Evolutionary conservation across 2,329 filamentous ascomycete genomes (phyloP), one percentile per base, ranked within the genome.

Genomic region (Neonectria magnoliae): DNA sequence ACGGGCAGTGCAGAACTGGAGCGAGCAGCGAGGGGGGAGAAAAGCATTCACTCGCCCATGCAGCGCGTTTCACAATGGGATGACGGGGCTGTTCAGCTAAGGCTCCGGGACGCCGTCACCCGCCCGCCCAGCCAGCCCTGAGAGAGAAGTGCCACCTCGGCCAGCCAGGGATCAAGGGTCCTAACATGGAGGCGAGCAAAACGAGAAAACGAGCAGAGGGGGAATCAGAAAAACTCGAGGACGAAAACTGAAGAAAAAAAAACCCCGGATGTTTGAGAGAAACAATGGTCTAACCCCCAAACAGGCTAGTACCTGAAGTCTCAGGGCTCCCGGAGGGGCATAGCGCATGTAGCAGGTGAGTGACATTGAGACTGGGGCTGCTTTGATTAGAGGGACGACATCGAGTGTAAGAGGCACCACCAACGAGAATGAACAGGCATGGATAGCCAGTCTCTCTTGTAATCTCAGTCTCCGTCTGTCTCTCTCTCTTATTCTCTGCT

Each of bases 251-350:
- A n/a, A n/a, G n/a, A n/a, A 25, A 25, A 44, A 69, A 25, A 25
- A 44, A 69, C 51, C 56, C 45, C 5, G 59, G 55, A 63, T 52
- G 60, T 71, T 72, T 60, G 60, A 71, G 61, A 71, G 61, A 64
- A 64, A 60, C 41, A 20, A 18, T 22, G 27, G 33, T 22, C 44
- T 58, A 47, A 53, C 42, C 51, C 31, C 33, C 41, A 18, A 27
- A 5, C 27, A 14, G 20, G 50, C 29, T 54, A 54, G 20, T 41
- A 10, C 50, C 11, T n/a, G 27, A 20, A 20, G 50, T 33, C 44
- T 25, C 31, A 33, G 52, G 42, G 31, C 38, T 33, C 48, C 36
- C 16, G 33, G 5, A 31, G 13, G 2, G 45, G 56, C 16, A 41
- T 58, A 41, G 47, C 44, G 48, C 29, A 25, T 25, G 61, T 64